These are phyloP conservation scores for Mastigamoeba balamuthi DNA, from an alignment of 78 protist species.

Conservation along the genomic window DNA sequence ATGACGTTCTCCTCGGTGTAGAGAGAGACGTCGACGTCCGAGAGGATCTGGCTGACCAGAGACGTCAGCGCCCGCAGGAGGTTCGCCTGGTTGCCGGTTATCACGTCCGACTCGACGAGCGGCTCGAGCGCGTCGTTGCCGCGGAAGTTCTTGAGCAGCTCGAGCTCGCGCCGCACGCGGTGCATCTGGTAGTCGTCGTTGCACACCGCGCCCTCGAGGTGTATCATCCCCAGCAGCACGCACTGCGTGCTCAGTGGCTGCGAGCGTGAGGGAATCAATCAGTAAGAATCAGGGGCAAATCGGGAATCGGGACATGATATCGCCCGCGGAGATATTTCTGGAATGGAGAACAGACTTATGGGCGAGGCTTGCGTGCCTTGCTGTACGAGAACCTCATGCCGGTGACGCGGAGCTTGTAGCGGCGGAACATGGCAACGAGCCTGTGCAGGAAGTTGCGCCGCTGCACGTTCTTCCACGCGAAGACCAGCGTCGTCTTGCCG, in stretches of 20 bases:
- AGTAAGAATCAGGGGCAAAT: no score
- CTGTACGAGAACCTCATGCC: background rate
- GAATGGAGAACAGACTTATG: no score
- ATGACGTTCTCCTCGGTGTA: background rate
- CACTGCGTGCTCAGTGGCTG: background rate
- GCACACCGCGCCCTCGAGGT: background rate
- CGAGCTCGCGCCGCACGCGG: background rate
- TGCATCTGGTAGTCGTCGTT: background rate
- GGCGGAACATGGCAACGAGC: background rate
- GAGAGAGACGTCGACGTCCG: background rate
- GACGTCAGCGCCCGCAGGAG: background rate
- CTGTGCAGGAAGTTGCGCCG: background rate
- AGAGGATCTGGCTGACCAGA: background rate
- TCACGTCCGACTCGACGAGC: background rate
- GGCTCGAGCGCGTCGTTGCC: background rate
- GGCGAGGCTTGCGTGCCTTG: no score
- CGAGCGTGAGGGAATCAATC: no score
- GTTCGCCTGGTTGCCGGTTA: background rate
- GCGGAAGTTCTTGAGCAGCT: background rate
- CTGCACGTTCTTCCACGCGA: background rate
- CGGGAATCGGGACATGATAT: no score
- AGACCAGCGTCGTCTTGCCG: background rate
- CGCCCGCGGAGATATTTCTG: no score
- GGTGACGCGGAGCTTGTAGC: background rate
- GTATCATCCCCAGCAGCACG: background rate